Evolutionary conservation across 2,329 filamentous ascomycete genomes (phyloP), one percentile per base, ranked within the genome.

Genomic region (Sporothrix protearum): DNA sequence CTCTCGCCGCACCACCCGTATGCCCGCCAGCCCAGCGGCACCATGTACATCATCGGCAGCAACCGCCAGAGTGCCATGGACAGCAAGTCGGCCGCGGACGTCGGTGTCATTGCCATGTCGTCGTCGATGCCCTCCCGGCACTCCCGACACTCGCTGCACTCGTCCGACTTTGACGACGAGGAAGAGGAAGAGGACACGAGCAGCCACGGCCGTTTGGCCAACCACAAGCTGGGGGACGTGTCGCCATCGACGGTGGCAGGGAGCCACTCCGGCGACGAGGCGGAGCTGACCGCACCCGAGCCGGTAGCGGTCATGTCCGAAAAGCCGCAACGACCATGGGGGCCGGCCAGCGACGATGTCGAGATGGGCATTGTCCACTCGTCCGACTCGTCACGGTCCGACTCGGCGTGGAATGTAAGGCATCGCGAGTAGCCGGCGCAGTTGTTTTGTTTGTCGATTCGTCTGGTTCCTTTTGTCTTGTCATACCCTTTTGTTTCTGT

Each of bases 61-160:
- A 28, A 45, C 59, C 22, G 45, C 7, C 47, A 45, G 12, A 16
- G 45, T 19, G 28, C 4, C 64, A 36, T 30, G 42, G 25, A 19
- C 42, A 30, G 42, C 63, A 67, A 68, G 16, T 68, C 70, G 1
- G 66, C 70, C 22, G 22, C 68, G 25, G 68, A 72, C 57, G 42
- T 47, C 14, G 42, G 42, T 19, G 14, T 47, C 42, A 53, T 73
- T n/a, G 69, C 69, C 19, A 33, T 73, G 55, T 71, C 72, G 42
- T 61, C 51, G 49, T 68, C 72, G 19, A 49, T 28, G 14, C 42
- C 57, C 16, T 28, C 72, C 0, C 49, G 45, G 12, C 36, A 45
- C 42, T 68, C 57, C 2, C 36, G 66, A 4, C 39, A 57, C 47
- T 67, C 69, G 42, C 22, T 42, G n/a, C 36, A 64, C 59, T 67